phyloP scores from a whole-genome alignment of 1,139 yeast species.

The Pichia sp. region DNA sequence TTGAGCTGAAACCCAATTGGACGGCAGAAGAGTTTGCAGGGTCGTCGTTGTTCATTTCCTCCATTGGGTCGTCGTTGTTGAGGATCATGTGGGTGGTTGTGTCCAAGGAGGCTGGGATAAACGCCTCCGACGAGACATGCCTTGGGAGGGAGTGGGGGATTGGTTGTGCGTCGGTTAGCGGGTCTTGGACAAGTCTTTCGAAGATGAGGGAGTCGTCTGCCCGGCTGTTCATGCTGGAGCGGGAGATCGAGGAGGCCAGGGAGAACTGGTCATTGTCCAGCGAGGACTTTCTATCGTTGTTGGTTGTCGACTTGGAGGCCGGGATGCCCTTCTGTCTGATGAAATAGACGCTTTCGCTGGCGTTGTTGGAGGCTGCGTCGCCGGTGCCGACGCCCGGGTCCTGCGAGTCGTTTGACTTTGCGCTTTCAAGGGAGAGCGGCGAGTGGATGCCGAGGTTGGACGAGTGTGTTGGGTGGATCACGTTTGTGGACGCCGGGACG shows the following conservation, averaged over 20 bases:
- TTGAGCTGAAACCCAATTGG: conserved; percentile 59
- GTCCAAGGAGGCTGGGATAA: conserved; percentile 79
- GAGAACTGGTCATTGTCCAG: conserved; percentile 13
- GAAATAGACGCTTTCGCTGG: not conserved
- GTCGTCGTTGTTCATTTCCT: not conserved
- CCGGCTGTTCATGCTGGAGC: conserved; percentile 3
- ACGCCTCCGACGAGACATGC: conserved; percentile 59
- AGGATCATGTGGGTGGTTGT: conserved; percentile 52
- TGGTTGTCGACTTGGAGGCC: not conserved
- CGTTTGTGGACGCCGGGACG: not conserved
- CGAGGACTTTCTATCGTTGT: not conserved
- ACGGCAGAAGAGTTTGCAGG: conserved; percentile 7
- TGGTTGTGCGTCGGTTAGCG: conserved; percentile 30
- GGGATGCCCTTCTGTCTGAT: not conserved
- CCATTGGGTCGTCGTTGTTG: not conserved
- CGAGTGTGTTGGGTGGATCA: not conserved
- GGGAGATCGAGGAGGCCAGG: conserved; percentile 13
- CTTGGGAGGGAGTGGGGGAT: conserved; percentile 34
- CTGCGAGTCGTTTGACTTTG: not conserved
- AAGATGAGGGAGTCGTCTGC: conserved; percentile 45
- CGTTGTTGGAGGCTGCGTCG: not conserved
- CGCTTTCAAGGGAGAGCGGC: not conserved
- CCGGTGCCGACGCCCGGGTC: not conserved
- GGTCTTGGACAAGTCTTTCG: conserved; percentile 62
- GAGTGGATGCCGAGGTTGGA: not conserved